Evolutionary conservation across 2,329 filamentous ascomycete genomes (phyloP).

Genomic region (Aphanoascus verrucosus): DNA sequence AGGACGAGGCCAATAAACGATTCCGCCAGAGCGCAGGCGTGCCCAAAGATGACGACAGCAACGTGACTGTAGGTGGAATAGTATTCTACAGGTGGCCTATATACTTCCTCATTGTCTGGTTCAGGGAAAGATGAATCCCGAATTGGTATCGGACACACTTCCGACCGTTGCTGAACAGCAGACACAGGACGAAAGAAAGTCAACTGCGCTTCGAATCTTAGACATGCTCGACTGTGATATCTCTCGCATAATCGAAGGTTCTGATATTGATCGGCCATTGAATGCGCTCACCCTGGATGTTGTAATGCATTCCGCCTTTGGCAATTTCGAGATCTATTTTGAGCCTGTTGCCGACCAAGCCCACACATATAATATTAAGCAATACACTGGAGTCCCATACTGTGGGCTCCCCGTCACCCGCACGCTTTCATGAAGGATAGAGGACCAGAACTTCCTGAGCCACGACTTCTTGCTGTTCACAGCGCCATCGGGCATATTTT

Average conservation of each 20-base stretch:
- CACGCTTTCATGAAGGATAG: constrained; percentile 20
- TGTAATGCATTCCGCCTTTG: constrained; percentile 24
- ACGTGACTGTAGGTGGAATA: neutral
- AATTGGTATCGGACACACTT: neutral
- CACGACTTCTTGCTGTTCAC: constrained; percentile 17
- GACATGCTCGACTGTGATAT: constrained; percentile 36
- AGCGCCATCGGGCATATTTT: constrained; percentile 17
- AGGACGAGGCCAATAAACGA: constrained; percentile 13
- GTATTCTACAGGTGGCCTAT: neutral
- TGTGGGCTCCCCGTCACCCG: neutral
- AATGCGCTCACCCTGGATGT: constrained; percentile 32
- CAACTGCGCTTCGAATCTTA: constrained; percentile 29
- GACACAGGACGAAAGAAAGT: constrained; percentile 22
- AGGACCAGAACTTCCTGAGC: constrained; percentile 23
- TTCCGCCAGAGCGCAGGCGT: constrained; percentile 5
- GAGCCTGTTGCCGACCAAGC: constrained; percentile 7
- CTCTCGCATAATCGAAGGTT: constrained; percentile 29
- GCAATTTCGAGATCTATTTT: constrained; percentile 15
- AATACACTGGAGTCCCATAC: neutral
- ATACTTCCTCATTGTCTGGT: neutral
- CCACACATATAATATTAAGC: constrained; percentile 6
- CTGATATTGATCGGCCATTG: constrained; percentile 30
- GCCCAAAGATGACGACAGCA: constrained; percentile 18
- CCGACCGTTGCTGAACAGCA: neutral
- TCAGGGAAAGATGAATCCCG: no score